Evolutionary conservation across 176 grass and related monocot genomes (phyloP), one percentile per base, ranked within the genome.

Genomic region (Alopecurus myosuroides): DNA sequence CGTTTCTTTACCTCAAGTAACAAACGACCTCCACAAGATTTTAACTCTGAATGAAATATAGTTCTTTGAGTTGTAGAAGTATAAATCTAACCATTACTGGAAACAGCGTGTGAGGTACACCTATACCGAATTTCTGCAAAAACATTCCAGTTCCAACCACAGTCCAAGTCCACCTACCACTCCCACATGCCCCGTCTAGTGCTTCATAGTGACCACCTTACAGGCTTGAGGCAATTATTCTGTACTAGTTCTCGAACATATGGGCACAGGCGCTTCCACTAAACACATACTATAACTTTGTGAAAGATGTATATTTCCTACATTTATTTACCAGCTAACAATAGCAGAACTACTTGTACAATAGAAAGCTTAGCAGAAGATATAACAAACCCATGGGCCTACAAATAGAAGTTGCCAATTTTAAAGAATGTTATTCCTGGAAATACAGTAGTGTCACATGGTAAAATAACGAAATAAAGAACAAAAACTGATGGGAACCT

Each of bases 401-500:
- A 88, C 74, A 83, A 19, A 42, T 20, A 7, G 10, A 74, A 74
- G 15, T 28, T 67, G 49, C 77, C 51, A 58, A 67, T 60, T 76
- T 51, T 60, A n/a, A 91, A 64, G 64, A 70, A 89, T 45, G 39
- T 79, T 29, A 83, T 39, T 64, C 76, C 49, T 62, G 60, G 75
- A 44, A 85, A 76, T 68, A 76, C 7, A 84, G 4, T 49, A 64
- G 62, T 70, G 55, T 14, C 65, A 87, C 39, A 48, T 76, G 33
- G 61, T 62, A 74, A 68, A 86, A 65, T 56, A 56, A 77, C 44
- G 7, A 90, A 50, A 87, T 52, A 66, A 85, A 80, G 22, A 85
- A 77, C 4, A 78, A 53, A 45, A 78, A 89, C 41, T 52, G 49
- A 60, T 66, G 58, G 14, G 87, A 71, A 95, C 97, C 97, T 99